phyloP scores from a whole-genome alignment of 208 protist species.

The Trypanosoma avium region DNA sequence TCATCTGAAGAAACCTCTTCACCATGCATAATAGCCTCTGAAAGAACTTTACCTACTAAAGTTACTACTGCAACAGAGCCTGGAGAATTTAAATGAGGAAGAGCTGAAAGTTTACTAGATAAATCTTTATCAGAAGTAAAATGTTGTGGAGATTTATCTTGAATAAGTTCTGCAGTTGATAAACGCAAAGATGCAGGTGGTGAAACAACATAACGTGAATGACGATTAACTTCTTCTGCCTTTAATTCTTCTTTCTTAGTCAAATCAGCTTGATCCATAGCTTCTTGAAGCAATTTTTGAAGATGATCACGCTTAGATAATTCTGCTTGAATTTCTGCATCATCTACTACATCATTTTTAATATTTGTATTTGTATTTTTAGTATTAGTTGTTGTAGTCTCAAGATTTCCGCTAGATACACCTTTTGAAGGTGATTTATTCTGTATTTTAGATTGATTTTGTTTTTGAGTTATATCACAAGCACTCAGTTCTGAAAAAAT shows the following conservation, averaged over 20 bases:
- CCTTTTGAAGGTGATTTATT: not conserved
- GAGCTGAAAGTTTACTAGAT: slow-evolving; percentile 31
- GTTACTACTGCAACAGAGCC: slow-evolving; percentile 66
- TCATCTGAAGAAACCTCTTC: slow-evolving; percentile 9
- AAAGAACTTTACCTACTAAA: slow-evolving; percentile 52
- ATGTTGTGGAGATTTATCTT: slow-evolving; percentile 75
- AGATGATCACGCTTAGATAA: slow-evolving; percentile 28
- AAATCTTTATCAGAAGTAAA: slow-evolving; percentile 49
- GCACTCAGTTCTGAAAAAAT: slow-evolving; percentile 30
- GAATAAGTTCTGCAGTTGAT: slow-evolving; percentile 63
- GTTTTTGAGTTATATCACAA: slow-evolving; percentile 25
- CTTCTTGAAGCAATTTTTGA: slow-evolving; percentile 36
- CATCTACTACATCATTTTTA: slow-evolving; percentile 11
- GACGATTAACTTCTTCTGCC: slow-evolving; percentile 16
- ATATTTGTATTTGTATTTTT: too few species aligned
- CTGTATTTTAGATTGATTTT: not conserved
- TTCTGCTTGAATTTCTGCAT: slow-evolving; percentile 24
- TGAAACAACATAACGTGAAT: slow-evolving; percentile 40
- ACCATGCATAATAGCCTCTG: slow-evolving; percentile 14
- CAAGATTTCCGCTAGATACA: not conserved
- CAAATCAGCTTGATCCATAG: slow-evolving; percentile 36
- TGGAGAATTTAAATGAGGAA: slow-evolving; percentile 40
- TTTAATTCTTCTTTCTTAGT: slow-evolving; percentile 31
- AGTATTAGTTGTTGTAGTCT: not conserved
- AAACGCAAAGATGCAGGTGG: slow-evolving; percentile 50